Evolutionary conservation across 441 rosid species (phyloP).

Genomic region (Erodium chrysanthum): DNA sequence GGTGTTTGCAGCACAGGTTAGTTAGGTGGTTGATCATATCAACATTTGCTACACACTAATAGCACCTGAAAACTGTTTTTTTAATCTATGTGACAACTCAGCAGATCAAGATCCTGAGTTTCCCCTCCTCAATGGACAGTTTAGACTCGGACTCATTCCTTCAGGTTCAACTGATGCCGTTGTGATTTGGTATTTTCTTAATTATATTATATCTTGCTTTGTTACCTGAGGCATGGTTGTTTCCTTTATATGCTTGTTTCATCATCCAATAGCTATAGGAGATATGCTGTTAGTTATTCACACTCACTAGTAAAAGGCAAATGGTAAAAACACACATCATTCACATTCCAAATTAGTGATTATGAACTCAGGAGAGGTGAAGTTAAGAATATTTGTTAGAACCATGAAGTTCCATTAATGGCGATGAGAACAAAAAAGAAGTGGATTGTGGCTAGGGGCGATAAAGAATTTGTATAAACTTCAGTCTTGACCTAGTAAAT

Average conservation of each 20-base stretch:
- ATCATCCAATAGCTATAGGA: background rate
- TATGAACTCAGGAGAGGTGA: too few relatives aligned
- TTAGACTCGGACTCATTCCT: slow-evolving; percentile 79
- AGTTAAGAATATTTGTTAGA: too few relatives aligned
- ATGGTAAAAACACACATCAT: too few relatives aligned
- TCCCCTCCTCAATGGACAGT: slow-evolving; percentile 32
- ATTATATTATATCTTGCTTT: background rate
- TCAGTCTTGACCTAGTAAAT: too few relatives aligned
- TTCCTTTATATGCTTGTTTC: background rate
- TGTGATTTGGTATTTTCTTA: slow-evolving; percentile 57
- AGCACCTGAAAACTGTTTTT: slow-evolving; percentile 15
- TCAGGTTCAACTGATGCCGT: slow-evolving; percentile 93
- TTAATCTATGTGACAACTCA: slow-evolving; percentile 22
- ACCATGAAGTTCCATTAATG: too few relatives aligned
- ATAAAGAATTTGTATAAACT: too few relatives aligned
- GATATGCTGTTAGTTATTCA: background rate
- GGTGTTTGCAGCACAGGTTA: slow-evolving; percentile 35
- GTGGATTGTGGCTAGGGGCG: too few relatives aligned
- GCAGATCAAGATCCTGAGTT: slow-evolving; percentile 38
- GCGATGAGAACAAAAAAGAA: too few relatives aligned
- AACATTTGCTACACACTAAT: background rate
- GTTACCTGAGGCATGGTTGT: background rate
- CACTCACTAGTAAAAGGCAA: too few relatives aligned
- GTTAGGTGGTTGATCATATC: slow-evolving; percentile 12
- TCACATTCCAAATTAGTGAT: too few relatives aligned